Evolutionary conservation across 108 stramenopile genomes (phyloP).

Genomic region (Nitzschia sp.): DNA sequence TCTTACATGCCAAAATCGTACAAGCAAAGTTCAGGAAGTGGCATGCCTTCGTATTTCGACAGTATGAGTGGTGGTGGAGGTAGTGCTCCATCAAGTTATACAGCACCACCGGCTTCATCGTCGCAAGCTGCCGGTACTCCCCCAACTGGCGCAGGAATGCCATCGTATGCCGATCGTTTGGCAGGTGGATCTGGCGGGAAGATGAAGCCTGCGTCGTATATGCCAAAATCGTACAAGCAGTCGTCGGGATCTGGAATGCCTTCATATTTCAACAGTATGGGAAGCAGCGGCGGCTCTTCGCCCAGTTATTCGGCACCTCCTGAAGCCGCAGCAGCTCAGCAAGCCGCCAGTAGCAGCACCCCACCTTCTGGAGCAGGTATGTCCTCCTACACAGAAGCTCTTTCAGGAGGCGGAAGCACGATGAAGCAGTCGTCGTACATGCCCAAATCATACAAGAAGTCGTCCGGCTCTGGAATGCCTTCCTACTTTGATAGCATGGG

Average conservation of each 20-base stretch:
- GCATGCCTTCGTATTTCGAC: neutral
- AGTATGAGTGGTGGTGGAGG: neutral
- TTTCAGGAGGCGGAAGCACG: neutral
- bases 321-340: too few relatives aligned
- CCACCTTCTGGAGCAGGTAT: neutral
- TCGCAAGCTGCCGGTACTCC: neutral
- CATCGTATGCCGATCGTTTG: neutral
- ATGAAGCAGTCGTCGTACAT: neutral
- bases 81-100: too few relatives aligned
- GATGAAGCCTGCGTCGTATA: neutral
- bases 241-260: constrained; percentile 2
- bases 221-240: constrained; percentile 4
- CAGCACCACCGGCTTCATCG: too few relatives aligned
- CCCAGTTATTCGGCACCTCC: too few relatives aligned
- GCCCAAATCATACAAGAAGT: constrained; percentile 1
- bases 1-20: neutral
- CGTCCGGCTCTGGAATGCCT: neutral
- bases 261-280: neutral
- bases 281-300: too few relatives aligned
- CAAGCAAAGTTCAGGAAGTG: neutral
- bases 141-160: neutral
- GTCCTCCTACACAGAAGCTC: neutral
- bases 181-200: neutral
- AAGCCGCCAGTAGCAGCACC: too few relatives aligned
- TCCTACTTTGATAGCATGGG: neutral